Percentiles rank a stretch among this genome's conserved stretches.
Evolutionary conservation across 305 asterid species (phyloP).

Genomic region (Fraxinus platypoda): DNA sequence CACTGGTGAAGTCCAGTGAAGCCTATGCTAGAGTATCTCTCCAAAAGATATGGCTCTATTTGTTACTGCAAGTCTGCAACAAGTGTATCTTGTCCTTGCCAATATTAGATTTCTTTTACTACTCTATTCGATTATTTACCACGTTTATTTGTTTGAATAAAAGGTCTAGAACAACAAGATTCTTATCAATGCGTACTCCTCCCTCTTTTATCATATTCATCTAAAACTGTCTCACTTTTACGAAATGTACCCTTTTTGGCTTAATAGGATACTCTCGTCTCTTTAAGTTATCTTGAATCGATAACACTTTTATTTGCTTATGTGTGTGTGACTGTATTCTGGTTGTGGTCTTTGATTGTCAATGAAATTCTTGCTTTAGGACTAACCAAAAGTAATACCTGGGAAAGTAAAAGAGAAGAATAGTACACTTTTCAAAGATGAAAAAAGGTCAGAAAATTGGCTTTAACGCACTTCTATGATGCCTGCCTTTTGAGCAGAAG

Average conservation of each 20-base stretch:
- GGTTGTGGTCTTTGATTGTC: not conserved
- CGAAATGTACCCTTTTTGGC: not conserved
- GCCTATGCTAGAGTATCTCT: not conserved
- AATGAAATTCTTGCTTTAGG: not conserved
- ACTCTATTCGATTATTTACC: not conserved
- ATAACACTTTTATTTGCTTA: not conserved
- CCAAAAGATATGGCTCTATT: not conserved
- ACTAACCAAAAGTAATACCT: not conserved
- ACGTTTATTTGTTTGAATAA: not conserved
- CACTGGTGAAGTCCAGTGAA: not conserved
- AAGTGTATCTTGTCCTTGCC: not conserved
- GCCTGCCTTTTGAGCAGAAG: conserved; percentile 23
- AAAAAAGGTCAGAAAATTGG: not conserved
- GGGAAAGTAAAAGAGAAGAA: not conserved
- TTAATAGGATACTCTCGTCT: not conserved
- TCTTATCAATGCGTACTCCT: not conserved
- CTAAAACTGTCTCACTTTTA: not conserved
- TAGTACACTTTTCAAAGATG: not conserved
- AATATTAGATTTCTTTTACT: not conserved
- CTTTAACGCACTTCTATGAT: conserved; percentile 17
- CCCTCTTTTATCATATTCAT: not conserved
- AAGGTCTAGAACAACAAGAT: not conserved
- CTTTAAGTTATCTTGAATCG: not conserved
- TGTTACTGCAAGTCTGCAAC: not conserved
- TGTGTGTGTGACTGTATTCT: not conserved